These are phyloP conservation scores for Talaromyces sp. DNA, from an alignment of 2,329 filamentous ascomycete species.

Conservation along the genomic window DNA sequence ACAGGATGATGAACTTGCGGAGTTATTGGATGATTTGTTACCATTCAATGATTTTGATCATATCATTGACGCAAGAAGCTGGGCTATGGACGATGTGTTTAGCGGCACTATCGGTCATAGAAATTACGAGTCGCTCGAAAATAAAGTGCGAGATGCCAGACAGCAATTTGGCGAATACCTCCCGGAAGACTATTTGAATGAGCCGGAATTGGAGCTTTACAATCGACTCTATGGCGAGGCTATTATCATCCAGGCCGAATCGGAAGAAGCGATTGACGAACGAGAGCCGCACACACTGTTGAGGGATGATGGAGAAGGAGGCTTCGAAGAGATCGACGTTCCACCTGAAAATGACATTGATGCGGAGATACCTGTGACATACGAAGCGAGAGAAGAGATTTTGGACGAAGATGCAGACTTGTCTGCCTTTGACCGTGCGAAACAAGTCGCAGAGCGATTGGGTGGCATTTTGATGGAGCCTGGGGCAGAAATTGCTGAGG, in stretches of 20 bases:
- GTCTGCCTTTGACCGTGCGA: slow-evolving; percentile 28
- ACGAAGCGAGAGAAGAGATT: slow-evolving; percentile 27
- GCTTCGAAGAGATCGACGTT: slow-evolving; percentile 33
- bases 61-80: slow-evolving; percentile 21
- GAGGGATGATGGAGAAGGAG: slow-evolving; percentile 34
- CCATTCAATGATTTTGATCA: slow-evolving; percentile 24
- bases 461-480: slow-evolving; percentile 39
- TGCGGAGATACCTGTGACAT: slow-evolving; percentile 24
- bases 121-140: slow-evolving; percentile 29
- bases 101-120: slow-evolving; percentile 27
- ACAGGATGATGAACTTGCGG: slow-evolving; percentile 31
- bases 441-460: slow-evolving; percentile 36
- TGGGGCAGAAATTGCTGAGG: slow-evolving; percentile 32
- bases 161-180: slow-evolving; percentile 72
- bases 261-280: slow-evolving; percentile 27
- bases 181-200: slow-evolving; percentile 64
- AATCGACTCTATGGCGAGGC: slow-evolving; percentile 76
- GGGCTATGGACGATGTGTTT: slow-evolving; percentile 26
- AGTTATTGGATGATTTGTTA: slow-evolving; percentile 32
- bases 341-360: slow-evolving; percentile 19
- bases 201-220: slow-evolving; percentile 69
- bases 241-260: slow-evolving; percentile 34
- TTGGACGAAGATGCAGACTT: slow-evolving; percentile 25
- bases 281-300: slow-evolving; percentile 32
- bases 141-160: slow-evolving; percentile 61